A percentile compares a stretch with the other conserved stretches of the same genome.
Conservation (phyloP, 768 basidiomycete genomes). For the Auriscalpium microsporum region DNA sequence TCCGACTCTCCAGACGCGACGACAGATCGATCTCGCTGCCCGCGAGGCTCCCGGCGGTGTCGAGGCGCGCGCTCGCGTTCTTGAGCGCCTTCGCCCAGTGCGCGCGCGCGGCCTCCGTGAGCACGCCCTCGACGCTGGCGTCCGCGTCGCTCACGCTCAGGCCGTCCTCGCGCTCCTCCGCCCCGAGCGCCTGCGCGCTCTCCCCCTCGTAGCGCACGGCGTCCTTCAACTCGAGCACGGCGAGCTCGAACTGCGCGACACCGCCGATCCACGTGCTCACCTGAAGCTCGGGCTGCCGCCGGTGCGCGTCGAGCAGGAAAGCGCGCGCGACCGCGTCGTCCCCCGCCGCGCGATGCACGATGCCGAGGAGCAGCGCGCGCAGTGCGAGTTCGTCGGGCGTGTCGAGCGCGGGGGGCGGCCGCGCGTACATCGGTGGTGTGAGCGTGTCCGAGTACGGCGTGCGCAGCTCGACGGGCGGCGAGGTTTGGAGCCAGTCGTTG, state of each 20-base stretch:
- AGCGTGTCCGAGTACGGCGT: conserved; percentile 21
- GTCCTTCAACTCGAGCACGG: conserved; percentile 62
- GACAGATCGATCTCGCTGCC: conserved; percentile 53
- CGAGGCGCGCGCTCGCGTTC: conserved; percentile 41
- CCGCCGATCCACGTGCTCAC: conserved; percentile 62
- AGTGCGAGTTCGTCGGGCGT: conserved; percentile 64
- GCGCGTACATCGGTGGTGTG: neutral
- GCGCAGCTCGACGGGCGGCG: conserved; percentile 34
- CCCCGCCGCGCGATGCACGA: conserved; percentile 51
- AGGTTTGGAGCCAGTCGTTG: conserved; percentile 38
- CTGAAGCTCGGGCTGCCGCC: conserved; percentile 30
- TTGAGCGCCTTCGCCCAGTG: conserved; percentile 43
- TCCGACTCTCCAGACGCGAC: conserved; percentile 60
- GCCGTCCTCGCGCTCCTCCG: conserved; percentile 14
- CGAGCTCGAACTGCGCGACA: conserved; percentile 60
- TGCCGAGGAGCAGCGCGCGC: conserved; percentile 61
- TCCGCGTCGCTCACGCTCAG: conserved; percentile 6
- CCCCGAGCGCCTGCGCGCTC: conserved; percentile 5
- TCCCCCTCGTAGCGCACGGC: conserved; percentile 24
- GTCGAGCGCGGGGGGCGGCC: conserved; percentile 38
- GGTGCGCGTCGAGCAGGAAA: conserved; percentile 45
- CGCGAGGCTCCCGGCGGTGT: conserved; percentile 39
- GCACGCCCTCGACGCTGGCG: conserved; percentile 4
- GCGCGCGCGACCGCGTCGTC: conserved; percentile 35
- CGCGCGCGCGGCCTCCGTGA: neutral